phyloP scores from a whole-genome alignment of 208 protist species.

The Leptomonas pyrrhocoris region DNA sequence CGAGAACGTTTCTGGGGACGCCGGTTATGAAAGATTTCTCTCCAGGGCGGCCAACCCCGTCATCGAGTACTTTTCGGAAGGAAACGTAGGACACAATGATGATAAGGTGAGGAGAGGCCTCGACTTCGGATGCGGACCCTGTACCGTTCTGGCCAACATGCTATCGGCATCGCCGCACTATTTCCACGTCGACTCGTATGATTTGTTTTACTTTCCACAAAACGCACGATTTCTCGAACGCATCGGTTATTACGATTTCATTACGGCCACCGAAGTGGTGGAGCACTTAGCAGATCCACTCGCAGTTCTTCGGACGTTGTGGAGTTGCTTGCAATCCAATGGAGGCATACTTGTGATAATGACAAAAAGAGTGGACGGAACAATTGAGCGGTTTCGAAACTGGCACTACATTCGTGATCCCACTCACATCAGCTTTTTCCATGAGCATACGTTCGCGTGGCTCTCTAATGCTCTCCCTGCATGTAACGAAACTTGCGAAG shows the following conservation, averaged over 20 bases:
- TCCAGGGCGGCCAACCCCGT: constrained; percentile 37
- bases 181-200: constrained; percentile 40
- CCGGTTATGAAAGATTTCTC: constrained; percentile 50
- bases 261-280: constrained; percentile 55
- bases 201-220: constrained; percentile 52
- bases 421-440: constrained; percentile 60
- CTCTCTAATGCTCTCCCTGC: constrained; percentile 17
- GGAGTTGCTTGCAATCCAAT: constrained; percentile 20
- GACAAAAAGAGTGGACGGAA: constrained; percentile 51
- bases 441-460: constrained; percentile 40
- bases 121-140: constrained; percentile 64
- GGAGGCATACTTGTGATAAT: constrained; percentile 53
- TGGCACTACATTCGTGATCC: constrained; percentile 72
- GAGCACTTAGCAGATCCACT: constrained; percentile 56
- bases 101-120: constrained; percentile 21
- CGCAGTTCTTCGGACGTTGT: constrained; percentile 22
- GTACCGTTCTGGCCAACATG: constrained; percentile 37
- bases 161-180: constrained; percentile 19
- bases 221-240: constrained; percentile 2
- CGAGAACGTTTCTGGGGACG: constrained; percentile 39
- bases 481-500: constrained; percentile 6
- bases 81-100: background rate
- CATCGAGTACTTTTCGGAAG: constrained; percentile 19
- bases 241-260: constrained; percentile 41
- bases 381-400: constrained; percentile 44